phyloP scores from a whole-genome alignment of 768 basidiomycete species.

The Boletus eberwhitei region DNA sequence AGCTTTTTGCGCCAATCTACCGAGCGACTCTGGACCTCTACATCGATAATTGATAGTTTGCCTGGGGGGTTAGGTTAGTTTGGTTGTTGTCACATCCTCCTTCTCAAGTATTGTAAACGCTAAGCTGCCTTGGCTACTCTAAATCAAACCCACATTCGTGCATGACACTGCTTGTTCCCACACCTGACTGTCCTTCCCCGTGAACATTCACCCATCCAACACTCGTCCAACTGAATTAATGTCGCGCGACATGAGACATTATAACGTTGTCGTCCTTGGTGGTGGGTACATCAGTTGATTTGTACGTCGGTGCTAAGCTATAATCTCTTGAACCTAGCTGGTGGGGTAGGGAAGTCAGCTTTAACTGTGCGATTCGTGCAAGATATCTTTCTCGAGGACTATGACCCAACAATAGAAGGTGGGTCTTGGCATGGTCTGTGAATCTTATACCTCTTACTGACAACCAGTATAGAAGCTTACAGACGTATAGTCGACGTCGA shows the following conservation, averaged over 20 bases:
- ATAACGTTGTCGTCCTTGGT: constrained; percentile 77
- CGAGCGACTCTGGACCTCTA: not conserved
- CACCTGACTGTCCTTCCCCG: constrained; percentile 9
- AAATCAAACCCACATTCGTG: constrained; percentile 2
- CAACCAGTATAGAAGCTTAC: constrained; percentile 58
- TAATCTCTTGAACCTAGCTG: constrained; percentile 45
- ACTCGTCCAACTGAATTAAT: not conserved
- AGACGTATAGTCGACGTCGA: constrained; percentile 63
- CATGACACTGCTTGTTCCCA: constrained; percentile 20
- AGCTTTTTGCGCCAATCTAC: not conserved
- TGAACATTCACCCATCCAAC: constrained; percentile 9
- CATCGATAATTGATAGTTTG: not conserved
- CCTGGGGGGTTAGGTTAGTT: constrained; percentile 3
- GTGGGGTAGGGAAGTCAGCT: constrained; percentile 87
- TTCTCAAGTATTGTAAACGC: not conserved
- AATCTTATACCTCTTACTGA: constrained; percentile 5
- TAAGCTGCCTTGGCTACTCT: constrained; percentile 1
- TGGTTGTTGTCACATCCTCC: not conserved
- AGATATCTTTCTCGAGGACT: constrained; percentile 69
- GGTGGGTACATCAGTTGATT: constrained; percentile 42
- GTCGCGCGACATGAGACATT: constrained; percentile 55
- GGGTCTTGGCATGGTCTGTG: constrained; percentile 4
- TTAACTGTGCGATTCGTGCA: constrained; percentile 76
- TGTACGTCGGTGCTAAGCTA: not conserved
- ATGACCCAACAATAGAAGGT: constrained; percentile 88